Base-by-base conservation (phyloP, 2,329 filamentous ascomycete species). In the Ophiocordyceps robertsii region DNA sequence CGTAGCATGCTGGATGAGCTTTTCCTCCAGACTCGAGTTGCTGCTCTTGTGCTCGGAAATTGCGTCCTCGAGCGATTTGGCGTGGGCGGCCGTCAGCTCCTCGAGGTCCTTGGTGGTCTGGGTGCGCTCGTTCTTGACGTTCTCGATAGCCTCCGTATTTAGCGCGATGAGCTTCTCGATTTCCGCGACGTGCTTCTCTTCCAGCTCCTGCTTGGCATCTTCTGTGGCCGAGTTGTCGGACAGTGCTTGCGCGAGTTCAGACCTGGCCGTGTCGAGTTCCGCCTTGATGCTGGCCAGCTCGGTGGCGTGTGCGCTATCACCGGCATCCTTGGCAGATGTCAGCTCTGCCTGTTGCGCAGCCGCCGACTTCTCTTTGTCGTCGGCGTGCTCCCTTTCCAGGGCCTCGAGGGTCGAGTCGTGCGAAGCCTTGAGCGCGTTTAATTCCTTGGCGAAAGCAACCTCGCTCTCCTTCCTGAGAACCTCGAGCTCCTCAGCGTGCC, bases 401-500 rank as follows among this genome's bases (percentile, higher is more conserved):
- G 56, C 50, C 21, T 67, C 61, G 17, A 75, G 38, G 14, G 61
- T 53, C 39, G 62, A 60, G 14, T 57, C 58, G 47, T 77, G 72
- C 1, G 64, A 59, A 14, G 62, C 54, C 54, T 68, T 62, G 19
- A 73, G 60, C 1, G 53, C 50, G 41, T 63, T 61, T 27, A 73
- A 48, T 46, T 71, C 63, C 45, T 59, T 60, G 14, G 60, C 54
- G 24, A 70, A 54, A 12, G 55, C 45, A 12, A 57, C 56, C 39
- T 65, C 59, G 45, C 66, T 62, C 47, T 72, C 63, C 11, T 51
- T 52, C 53, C 69, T 68, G 31, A 66, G 50, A 3, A 63, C 53
- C 43, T 67, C 63, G 2, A 73, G 57, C 46, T 74, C 63, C 48
- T 72, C 63, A 2, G 69, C 68, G 49, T 79, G 75, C 49, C 57